Evolutionary conservation across 345 rosid species (phyloP), one percentile per base, ranked within the genome.

Genomic region (Clausena lansium): DNA sequence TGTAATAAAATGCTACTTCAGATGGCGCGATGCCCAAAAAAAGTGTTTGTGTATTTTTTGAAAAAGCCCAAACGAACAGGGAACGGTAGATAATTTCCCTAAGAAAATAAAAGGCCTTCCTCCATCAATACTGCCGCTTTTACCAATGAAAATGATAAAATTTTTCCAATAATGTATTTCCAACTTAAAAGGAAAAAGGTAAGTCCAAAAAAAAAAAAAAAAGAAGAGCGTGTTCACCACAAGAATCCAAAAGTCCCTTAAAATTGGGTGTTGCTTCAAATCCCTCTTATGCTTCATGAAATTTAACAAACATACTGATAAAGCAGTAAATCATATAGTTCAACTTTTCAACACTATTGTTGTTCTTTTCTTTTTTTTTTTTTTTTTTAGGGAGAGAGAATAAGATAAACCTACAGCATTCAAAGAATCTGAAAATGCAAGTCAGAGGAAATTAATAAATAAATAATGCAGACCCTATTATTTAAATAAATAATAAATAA

Each of bases 391-490:
- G 5, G 64, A n/a, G 24, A 36, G 33, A 35, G 33, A 72, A 20
- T 25, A 61, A 36, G 62, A 52, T 76, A 70, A 85, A 93, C 98
- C 99, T 95, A 95, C 98, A 82, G 99, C 99, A 85, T n/a, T n/a
- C n/a, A n/a, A n/a, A n/a, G n/a, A n/a, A n/a, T n/a, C n/a, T n/a
- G n/a, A n/a, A n/a, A n/a, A n/a, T n/a, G n/a, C n/a, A n/a, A n/a
- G n/a, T n/a, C n/a, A n/a, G n/a, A n/a, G n/a, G n/a, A n/a, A n/a
- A n/a, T n/a, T n/a, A n/a, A n/a, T n/a, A n/a, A n/a, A n/a, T n/a
- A n/a, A n/a, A n/a, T n/a, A n/a, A n/a, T n/a, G n/a, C n/a, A n/a
- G n/a, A n/a, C n/a, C n/a, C n/a, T n/a, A n/a, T n/a, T n/a, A n/a
- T n/a, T n/a, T n/a, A 11, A 45, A 45, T 45, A 33, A 33, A n/a